Percentiles rank a stretch among this genome's conserved stretches.
Conservation (phyloP, 148 eudicot genomes). For the Heliosperma pusillum region DNA sequence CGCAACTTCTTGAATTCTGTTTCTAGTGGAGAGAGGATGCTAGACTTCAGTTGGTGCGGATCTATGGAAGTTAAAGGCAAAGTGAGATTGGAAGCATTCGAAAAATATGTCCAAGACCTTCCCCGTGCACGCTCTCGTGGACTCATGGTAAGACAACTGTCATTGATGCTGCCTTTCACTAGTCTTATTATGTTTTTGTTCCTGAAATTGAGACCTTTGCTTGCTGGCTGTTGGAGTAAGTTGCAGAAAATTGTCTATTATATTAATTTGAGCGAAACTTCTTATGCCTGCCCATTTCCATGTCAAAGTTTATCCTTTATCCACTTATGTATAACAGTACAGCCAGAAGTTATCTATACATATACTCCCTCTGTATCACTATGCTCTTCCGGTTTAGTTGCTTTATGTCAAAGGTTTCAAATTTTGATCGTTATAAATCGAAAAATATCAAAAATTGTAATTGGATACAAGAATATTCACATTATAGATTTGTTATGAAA, state of each 20-base stretch:
- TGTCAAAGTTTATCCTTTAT: not conserved
- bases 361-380: too few species aligned
- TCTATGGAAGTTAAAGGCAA: conserved; percentile 77
- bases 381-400: too few species aligned
- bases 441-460: too few species aligned
- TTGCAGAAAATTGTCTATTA: conserved; percentile 8
- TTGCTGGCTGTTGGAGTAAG: conserved; percentile 23
- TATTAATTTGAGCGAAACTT: not conserved
- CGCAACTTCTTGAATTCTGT: conserved; percentile 18
- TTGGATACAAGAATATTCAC: too few species aligned
- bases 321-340: not conserved
- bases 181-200: not conserved
- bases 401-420: too few species aligned
- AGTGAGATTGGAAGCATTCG: conserved; percentile 77
- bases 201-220: conserved; percentile 16
- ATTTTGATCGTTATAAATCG: too few species aligned
- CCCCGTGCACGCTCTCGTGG: conserved; percentile 80
- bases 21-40: conserved; percentile 88
- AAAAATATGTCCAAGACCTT: conserved; percentile 82
- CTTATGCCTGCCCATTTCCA: not conserved
- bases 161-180: conserved; percentile 11
- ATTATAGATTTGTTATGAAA: too few species aligned
- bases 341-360: not conserved
- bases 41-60: conserved; percentile 57
- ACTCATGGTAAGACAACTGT: conserved; percentile 66